A percentile compares a stretch with the other conserved stretches of the same genome.
phyloP scores from a whole-genome alignment of 2,329 filamentous ascomycete genomes.

The Thielaviopsis populi region DNA sequence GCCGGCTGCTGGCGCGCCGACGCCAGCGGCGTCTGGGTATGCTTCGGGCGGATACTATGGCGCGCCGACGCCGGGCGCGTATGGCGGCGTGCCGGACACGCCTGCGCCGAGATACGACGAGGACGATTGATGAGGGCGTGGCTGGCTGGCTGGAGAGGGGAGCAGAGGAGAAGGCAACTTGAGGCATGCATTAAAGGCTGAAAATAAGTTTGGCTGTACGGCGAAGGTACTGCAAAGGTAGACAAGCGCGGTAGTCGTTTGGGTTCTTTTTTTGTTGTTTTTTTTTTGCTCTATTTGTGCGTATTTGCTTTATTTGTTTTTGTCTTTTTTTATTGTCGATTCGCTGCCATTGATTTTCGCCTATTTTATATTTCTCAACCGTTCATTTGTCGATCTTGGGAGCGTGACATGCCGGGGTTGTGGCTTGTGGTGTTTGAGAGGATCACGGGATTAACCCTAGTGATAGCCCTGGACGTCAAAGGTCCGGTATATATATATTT shows the following conservation, averaged over 20 bases:
- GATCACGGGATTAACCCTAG: no score
- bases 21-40: slow-evolving; percentile 48
- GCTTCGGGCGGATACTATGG: slow-evolving; percentile 35
- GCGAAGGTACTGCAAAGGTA: background rate
- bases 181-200: background rate
- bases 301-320: background rate
- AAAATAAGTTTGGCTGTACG: slow-evolving; percentile 1
- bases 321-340: background rate
- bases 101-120: slow-evolving; percentile 43
- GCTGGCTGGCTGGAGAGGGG: background rate
- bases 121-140: slow-evolving; percentile 23
- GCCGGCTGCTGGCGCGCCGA: slow-evolving; percentile 49
- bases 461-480: no score
- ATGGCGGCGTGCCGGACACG: slow-evolving; percentile 40
- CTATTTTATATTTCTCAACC: background rate
- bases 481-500: no score
- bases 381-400: background rate
- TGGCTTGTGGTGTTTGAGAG: no score
- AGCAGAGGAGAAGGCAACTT: background rate
- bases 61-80: slow-evolving; percentile 51
- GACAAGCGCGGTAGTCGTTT: slow-evolving; percentile 2
- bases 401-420: no score
- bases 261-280: slow-evolving; percentile 8
- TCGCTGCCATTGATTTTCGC: background rate
- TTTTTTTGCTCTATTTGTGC: background rate